phyloP scores from a whole-genome alignment of 2,329 filamentous ascomycete genomes.

The Trichoderma citrinoviride region DNA sequence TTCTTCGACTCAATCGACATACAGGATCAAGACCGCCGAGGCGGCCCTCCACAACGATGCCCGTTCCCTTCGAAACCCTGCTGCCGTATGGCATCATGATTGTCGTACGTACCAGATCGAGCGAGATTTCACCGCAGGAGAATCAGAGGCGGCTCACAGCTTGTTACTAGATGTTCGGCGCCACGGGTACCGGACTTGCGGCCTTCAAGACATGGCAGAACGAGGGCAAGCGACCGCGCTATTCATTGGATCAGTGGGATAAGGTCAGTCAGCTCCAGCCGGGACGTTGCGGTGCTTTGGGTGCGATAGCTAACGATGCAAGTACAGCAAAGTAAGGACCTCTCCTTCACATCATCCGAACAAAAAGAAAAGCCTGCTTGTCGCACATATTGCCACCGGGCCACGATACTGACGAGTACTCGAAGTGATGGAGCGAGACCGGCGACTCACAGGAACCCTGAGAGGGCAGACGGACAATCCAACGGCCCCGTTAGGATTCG shows the following conservation, averaged over 20 bases:
- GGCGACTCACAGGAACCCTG: constrained; percentile 57
- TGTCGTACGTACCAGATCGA: constrained; percentile 45
- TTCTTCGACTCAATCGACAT: background rate
- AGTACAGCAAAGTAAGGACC: constrained; percentile 52
- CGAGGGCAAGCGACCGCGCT: constrained; percentile 59
- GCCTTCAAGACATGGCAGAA: constrained; percentile 57
- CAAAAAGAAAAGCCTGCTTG: background rate
- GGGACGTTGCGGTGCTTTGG: background rate
- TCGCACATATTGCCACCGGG: background rate
- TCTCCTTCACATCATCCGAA: background rate
- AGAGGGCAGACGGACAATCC: constrained; percentile 58
- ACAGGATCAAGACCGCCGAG: constrained; percentile 30
- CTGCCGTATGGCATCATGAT: constrained; percentile 65
- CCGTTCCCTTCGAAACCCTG: constrained; percentile 62
- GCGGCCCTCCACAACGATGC: constrained; percentile 47
- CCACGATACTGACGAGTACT: background rate
- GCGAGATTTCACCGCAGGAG: background rate
- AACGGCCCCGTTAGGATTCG: constrained; percentile 57
- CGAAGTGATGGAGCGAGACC: constrained; percentile 64
- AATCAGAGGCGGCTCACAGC: constrained; percentile 28
- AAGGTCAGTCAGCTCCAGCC: constrained; percentile 44
- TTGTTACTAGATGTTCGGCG: constrained; percentile 58
- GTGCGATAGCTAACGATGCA: constrained; percentile 30
- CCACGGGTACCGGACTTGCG: constrained; percentile 57
- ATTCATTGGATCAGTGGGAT: constrained; percentile 63